phyloP scores from a whole-genome alignment of 371 early-diverging fungal species.

The Coelomomyces lativittatus region DNA sequence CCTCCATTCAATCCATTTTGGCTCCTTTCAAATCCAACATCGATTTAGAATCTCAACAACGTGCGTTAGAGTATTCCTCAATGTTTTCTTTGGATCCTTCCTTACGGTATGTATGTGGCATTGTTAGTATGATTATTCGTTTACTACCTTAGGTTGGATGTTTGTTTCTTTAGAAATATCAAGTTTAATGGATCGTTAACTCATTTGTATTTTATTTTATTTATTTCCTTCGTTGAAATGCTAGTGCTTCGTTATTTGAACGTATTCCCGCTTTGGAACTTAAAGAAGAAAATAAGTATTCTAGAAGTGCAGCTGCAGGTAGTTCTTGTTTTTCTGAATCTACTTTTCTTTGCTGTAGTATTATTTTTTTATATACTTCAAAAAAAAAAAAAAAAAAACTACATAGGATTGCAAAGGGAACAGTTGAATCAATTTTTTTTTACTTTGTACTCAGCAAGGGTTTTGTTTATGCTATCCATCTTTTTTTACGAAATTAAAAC shows the following conservation, averaged over 20 bases:
- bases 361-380: too few relatives aligned
- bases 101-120: slow-evolving; percentile 1
- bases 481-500: background rate
- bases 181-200: slow-evolving; percentile 13
- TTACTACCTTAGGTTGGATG: too few relatives aligned
- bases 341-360: background rate
- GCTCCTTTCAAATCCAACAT: slow-evolving; percentile 43
- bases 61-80: slow-evolving; percentile 71
- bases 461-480: background rate
- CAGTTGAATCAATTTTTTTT: background rate
- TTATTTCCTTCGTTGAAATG: too few relatives aligned
- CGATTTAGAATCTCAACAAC: slow-evolving; percentile 80
- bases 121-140: too few relatives aligned
- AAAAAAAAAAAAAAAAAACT: too few relatives aligned
- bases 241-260: slow-evolving; percentile 70
- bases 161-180: background rate
- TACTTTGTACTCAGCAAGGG: background rate
- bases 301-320: background rate
- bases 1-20: slow-evolving; percentile 33
- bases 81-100: slow-evolving; percentile 40
- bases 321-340: background rate
- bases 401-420: background rate
- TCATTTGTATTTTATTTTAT: too few relatives aligned
- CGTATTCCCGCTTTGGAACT: slow-evolving; percentile 79
- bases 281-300: slow-evolving; percentile 14